These are phyloP conservation scores for Chaetomiaceae sp. DNA, from an alignment of 2,329 filamentous ascomycete species.

Conservation along the genomic window DNA sequence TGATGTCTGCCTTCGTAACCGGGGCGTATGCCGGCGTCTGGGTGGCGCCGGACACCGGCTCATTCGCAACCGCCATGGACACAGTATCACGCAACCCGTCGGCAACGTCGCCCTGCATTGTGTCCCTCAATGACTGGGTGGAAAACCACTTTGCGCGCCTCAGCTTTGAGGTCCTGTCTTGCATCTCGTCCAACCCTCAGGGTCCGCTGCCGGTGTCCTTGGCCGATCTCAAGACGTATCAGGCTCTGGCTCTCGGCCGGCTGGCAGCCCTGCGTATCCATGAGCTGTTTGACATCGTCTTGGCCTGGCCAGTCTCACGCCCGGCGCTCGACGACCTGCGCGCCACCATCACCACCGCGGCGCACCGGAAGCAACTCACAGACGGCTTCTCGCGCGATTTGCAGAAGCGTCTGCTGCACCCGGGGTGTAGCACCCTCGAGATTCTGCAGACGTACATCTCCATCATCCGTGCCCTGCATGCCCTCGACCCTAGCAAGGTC, in stretches of 20 bases:
- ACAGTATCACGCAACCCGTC: conserved; percentile 30
- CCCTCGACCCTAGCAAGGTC: conserved; percentile 71
- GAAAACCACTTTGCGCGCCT: conserved; percentile 62
- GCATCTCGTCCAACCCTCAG: conserved; percentile 35
- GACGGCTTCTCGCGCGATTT: conserved; percentile 63
- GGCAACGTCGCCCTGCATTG: conserved; percentile 50
- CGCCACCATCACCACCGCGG: conserved; percentile 62
- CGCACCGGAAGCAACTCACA: conserved; percentile 65
- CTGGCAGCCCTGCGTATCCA: conserved; percentile 64
- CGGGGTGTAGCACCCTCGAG: conserved; percentile 69
- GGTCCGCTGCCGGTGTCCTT: conserved; percentile 39
- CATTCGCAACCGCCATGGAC: conserved; percentile 20
- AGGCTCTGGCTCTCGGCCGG: conserved; percentile 62
- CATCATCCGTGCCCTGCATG: conserved; percentile 72
- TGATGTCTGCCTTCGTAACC: conserved; percentile 60
- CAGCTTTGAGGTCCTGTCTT: conserved; percentile 55
- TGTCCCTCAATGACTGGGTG: conserved; percentile 61
- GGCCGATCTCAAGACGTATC: conserved; percentile 62
- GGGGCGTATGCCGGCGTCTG: conserved; percentile 61
- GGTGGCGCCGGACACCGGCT: conserved; percentile 32
- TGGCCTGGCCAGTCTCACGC: conserved; percentile 66
- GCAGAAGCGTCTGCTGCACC: conserved; percentile 64
- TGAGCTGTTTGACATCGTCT: conserved; percentile 74
- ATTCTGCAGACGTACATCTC: conserved; percentile 74
- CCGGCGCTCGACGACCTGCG: conserved; percentile 71